Base-by-base conservation (phyloP, 1,284 basidiomycete species). In the Stereum hirsutum region DNA sequence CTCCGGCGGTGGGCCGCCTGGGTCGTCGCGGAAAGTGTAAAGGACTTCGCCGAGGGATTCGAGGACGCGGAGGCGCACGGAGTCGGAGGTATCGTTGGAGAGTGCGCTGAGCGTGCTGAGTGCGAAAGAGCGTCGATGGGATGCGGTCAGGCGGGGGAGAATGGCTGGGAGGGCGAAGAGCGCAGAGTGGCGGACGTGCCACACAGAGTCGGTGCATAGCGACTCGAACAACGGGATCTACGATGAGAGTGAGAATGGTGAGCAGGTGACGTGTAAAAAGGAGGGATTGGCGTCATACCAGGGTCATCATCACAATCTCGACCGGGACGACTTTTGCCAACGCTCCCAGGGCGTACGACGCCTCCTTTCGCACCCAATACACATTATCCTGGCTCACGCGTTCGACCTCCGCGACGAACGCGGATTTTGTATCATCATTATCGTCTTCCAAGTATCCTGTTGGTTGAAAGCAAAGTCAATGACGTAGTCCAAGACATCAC, bases 11-110 rank as follows among this genome's bases (percentile, higher is more conserved):
- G 86, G 85, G 0, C 87, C 88, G 14, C 63, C 69, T 6, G 70
- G 65, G 52, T 81, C 75, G 17, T 75, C 66, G 43, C 77, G 70
- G 59, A 99, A 99, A 5, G 89, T 79, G 59, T 89, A 81, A 49
- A 98, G 80, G 20, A 94, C 78, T 60, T 98, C 94, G 5, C 94
- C 95, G 6, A 97, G 76, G 27, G 90, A 77, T 58, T 98, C 93
- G 27, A 97, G 73, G 1, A 89, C 80, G 1, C 89, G 89, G 17
- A 78, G 77, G 21, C 90, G 81, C 17, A 97, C 91, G 15, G 78
- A 70, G 5, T 77, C 64, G 19, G 75, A 74, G 26, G 77, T 71
- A 56, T 94, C 89, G 19, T 61, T 60, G n/a, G 81, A 72, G 19
- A 96, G 75, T 1, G 72, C 67, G 3, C 74, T 46, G 35, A 89